Evolutionary conservation across 1,139 yeast genomes (phyloP), one percentile per base, ranked within the genome.

Genomic region (Lodderomyces margitis): DNA sequence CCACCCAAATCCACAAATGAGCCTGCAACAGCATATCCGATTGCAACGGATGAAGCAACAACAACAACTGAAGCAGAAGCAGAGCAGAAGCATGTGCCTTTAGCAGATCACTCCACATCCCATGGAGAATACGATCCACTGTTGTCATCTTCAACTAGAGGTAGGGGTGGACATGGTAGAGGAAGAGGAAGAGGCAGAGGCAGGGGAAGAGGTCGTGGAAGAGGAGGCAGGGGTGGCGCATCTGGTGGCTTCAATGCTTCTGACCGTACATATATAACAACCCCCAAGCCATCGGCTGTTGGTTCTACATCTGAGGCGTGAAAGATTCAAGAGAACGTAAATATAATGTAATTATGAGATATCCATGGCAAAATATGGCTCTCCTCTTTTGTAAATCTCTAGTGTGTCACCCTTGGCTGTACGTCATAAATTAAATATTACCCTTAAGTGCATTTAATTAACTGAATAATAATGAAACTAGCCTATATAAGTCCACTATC

Each of bases 401-500:
- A n/a, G n/a, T n/a, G n/a, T n/a, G n/a, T n/a, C n/a, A n/a, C n/a
- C n/a, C n/a, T n/a, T n/a, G n/a, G n/a, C n/a, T n/a, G n/a, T n/a
- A n/a, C n/a, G n/a, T n/a, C n/a, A n/a, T n/a, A n/a, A n/a, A n/a
- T n/a, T n/a, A n/a, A n/a, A n/a, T n/a, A n/a, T n/a, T n/a, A n/a
- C n/a, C n/a, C n/a, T n/a, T n/a, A n/a, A n/a, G n/a, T n/a, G n/a
- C n/a, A n/a, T n/a, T n/a, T n/a, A n/a, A n/a, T n/a, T n/a, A 28
- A 7, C 5, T 8, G 16, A 12, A 12, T 3, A 10, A 31, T 28
- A 12, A 17, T 19, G 21, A 37, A 42, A 24, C 21, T 23, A 23
- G 14, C 14, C 55, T 49, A 80, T 49, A 87, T 68, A 42, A 89
- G 78, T 39, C 97, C 97, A 52, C 94, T 84, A 56, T 88, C 96